A percentile compares a stretch with the other conserved stretches of the same genome.
Evolutionary conservation across 495 filamentous ascomycete genomes (phyloP).

Genomic region (Hyaloscypha hepaticicola): DNA sequence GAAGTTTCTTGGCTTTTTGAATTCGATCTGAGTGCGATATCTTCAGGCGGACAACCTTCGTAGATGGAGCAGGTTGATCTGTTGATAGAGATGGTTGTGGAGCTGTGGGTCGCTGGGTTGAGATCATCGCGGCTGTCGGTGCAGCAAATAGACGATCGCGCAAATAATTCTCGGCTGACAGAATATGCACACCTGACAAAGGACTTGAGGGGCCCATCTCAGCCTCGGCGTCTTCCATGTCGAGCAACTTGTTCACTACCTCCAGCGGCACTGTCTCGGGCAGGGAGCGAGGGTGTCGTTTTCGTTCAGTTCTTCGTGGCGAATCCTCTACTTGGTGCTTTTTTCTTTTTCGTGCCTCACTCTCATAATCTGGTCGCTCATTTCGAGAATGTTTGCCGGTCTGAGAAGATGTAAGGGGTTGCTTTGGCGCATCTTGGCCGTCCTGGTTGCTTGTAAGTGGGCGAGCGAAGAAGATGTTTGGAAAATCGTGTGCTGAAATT

Average conservation of each 20-base stretch:
- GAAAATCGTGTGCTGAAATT: too few species aligned
- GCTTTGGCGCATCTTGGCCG: neutral
- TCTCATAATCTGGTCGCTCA: neutral
- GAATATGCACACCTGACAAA: neutral
- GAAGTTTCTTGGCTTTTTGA: too few species aligned
- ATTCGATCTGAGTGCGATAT: too few species aligned
- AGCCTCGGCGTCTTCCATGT: neutral
- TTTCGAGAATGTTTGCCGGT: neutral
- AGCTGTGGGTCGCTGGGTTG: too few species aligned
- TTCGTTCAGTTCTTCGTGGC: slow-evolving; percentile 7
- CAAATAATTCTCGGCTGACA: neutral
- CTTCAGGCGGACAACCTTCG: too few species aligned
- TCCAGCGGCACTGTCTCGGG: slow-evolving; percentile 4
- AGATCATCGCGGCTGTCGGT: too few species aligned
- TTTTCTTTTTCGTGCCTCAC: slow-evolving; percentile 7
- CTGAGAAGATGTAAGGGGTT: neutral
- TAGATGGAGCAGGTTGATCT: too few species aligned
- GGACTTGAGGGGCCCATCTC: neutral
- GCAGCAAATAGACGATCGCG: too few species aligned
- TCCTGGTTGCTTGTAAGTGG: too few species aligned
- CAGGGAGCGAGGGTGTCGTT: neutral
- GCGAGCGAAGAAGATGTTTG: too few species aligned
- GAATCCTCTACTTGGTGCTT: neutral
- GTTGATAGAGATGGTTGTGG: too few species aligned
- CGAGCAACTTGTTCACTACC: neutral